Percentiles rank a stretch among this genome's conserved stretches.
Conservation (phyloP, 768 basidiomycete genomes). For the Leccinum incarnatum region DNA sequence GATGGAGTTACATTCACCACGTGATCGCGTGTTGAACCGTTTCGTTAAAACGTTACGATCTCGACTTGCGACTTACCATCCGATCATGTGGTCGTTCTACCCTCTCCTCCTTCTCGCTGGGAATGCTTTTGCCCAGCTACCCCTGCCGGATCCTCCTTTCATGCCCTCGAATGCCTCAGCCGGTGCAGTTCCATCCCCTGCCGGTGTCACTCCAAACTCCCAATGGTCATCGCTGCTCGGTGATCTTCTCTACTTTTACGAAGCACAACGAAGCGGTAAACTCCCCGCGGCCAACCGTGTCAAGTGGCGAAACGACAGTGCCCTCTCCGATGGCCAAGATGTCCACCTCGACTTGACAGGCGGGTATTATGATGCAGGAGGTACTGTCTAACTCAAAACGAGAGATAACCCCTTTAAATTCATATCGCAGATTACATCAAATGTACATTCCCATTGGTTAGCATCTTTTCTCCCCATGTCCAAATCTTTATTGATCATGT, state of each 20-base stretch:
- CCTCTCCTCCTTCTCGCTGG: constrained; percentile 19
- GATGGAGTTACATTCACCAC: constrained; percentile 13
- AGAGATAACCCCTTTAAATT: neutral
- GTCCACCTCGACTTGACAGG: constrained; percentile 73
- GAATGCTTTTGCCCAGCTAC: constrained; percentile 49
- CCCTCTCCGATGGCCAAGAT: constrained; percentile 72
- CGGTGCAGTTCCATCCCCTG: constrained; percentile 49
- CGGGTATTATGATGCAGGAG: constrained; percentile 93
- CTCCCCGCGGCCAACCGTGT: constrained; percentile 71
- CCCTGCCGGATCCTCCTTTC: constrained; percentile 63
- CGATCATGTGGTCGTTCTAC: constrained; percentile 21
- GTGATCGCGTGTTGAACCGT: constrained; percentile 19
- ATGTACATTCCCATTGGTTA: constrained; percentile 78
- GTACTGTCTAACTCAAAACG: constrained; percentile 37
- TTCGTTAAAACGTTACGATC: neutral
- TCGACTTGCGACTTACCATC: neutral
- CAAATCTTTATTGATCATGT: neutral
- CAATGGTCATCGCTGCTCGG: constrained; percentile 86
- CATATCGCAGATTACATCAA: constrained; percentile 74
- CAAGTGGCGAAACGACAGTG: constrained; percentile 83
- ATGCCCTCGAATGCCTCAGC: constrained; percentile 57
- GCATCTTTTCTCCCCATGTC: constrained; percentile 13
- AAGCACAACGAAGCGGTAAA: constrained; percentile 82
- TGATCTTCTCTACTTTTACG: constrained; percentile 83
- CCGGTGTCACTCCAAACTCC: constrained; percentile 50